phyloP scores from a whole-genome alignment of 345 rosid species.

The Hirschfeldia incana region DNA sequence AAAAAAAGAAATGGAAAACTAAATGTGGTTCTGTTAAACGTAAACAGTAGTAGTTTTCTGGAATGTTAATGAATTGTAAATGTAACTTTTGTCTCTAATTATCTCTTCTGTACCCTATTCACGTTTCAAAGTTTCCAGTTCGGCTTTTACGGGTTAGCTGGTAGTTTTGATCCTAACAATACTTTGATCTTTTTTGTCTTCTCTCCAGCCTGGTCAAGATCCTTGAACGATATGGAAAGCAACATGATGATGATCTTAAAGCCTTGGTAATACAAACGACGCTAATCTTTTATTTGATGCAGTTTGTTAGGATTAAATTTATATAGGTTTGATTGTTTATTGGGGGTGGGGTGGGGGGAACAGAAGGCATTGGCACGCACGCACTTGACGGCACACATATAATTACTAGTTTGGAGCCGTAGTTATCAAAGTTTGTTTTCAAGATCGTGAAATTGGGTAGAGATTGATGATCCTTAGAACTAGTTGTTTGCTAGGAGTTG shows the following conservation, averaged over 20 bases:
- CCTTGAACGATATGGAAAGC: slow-evolving; percentile 36
- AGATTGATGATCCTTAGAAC: neutral
- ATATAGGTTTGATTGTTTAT: neutral
- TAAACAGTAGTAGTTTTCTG: neutral
- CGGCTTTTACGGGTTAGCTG: slow-evolving; percentile 6
- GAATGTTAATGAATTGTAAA: neutral
- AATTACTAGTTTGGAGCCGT: slow-evolving; percentile 12
- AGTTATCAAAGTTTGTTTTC: neutral
- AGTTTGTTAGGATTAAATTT: neutral
- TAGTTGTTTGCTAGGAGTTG: neutral
- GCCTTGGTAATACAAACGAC: slow-evolving; percentile 28
- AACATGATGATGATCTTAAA: slow-evolving; percentile 33
- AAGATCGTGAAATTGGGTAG: neutral
- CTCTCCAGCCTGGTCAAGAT: slow-evolving; percentile 38
- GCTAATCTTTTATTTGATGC: neutral
- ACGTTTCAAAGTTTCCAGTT: neutral
- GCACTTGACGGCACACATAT: neutral
- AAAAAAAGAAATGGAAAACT: neutral
- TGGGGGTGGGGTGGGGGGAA: neutral
- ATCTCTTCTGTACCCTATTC: neutral
- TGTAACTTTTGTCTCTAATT: neutral
- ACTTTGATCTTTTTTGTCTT: neutral
- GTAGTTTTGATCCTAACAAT: slow-evolving; percentile 12
- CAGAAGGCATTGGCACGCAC: neutral
- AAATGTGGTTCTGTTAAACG: neutral